Evolutionary conservation across 176 grass and related monocot genomes (phyloP), one percentile per base, ranked within the genome.

Genomic region (Oropetium thomaeum): DNA sequence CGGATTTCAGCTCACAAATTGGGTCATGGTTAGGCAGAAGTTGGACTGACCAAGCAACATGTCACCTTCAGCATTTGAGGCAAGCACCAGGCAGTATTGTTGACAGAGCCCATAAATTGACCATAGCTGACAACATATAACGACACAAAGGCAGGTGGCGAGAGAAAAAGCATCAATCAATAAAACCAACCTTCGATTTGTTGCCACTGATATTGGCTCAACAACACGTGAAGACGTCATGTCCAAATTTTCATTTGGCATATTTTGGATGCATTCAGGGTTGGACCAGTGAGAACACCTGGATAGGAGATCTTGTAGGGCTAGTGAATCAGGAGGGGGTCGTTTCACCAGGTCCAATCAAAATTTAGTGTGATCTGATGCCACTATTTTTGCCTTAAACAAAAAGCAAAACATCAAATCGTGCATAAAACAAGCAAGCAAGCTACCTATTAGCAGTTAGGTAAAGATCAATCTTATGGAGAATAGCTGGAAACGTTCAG

Each of bases 391-490:
- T 47, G n/a, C 20, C 80, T 79, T 87, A 19, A 83, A 69, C 68
- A 83, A 35, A 87, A 83, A 53, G 80, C 80, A 87, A 87, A 52
- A 65, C n/a, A 40, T 73, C 40, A 73, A 73, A 83, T 73, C 74
- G 68, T 34, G 61, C 74, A 68, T 27, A 67, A 33, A 82, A 61
- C 60, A 78, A 71, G 57, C 41, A 60, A 70, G 66, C 28, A 58
- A 80, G 51, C 38, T 32, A 59, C 67, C 80, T 33, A 68, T 74
- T 68, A 62, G 74, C 45, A 5, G 74, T 78, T 79, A 87, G 79
- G 80, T 87, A 28, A 79, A 67, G 80, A 82, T 58, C 41, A 78
- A 71, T 78, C 79, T 73, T 78, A 58, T n/a, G 66, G 70, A 82
- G 74, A 52, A 65, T 41, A 78, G 33, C 49, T 49, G 31, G 48